phyloP scores from a whole-genome alignment of 805 yeast species.

The Barnettozyma sucrosica region DNA sequence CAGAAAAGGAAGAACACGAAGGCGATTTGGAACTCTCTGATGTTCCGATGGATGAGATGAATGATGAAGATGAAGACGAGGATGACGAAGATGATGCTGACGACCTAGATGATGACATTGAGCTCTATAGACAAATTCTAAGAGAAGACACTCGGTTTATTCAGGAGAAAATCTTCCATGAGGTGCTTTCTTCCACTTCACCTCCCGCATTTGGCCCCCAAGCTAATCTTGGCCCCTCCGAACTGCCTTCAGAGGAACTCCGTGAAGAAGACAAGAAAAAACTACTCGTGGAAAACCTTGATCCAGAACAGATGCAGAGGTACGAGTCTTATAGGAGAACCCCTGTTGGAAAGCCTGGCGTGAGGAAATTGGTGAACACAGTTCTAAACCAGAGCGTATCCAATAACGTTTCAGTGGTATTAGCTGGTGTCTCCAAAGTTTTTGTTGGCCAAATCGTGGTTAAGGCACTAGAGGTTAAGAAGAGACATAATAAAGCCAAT shows the following conservation, averaged over 20 bases:
- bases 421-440: conserved; percentile 84
- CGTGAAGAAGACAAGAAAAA: conserved; percentile 53
- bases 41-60: conserved; percentile 24
- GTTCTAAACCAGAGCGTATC: conserved; percentile 77
- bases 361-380: conserved; percentile 73
- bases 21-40: conserved; percentile 26
- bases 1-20: conserved; percentile 1
- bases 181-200: neutral
- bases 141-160: conserved; percentile 20
- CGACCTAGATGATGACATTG: conserved; percentile 8
- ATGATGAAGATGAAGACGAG: conserved; percentile 12
- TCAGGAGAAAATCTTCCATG: conserved; percentile 13
- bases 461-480: conserved; percentile 67
- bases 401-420: conserved; percentile 69
- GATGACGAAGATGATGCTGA: conserved; percentile 15
- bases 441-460: conserved; percentile 89
- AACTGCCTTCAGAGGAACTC: conserved; percentile 29
- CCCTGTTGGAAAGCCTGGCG: conserved; percentile 63
- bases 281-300: conserved; percentile 64
- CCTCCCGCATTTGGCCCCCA: neutral
- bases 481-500: conserved; percentile 41
- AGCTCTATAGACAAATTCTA: conserved; percentile 10
- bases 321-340: conserved; percentile 86
- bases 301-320: conserved; percentile 77
- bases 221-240: neutral